phyloP scores from a whole-genome alignment of 2,329 filamentous ascomycete genomes.

The Fusarium coicis region DNA sequence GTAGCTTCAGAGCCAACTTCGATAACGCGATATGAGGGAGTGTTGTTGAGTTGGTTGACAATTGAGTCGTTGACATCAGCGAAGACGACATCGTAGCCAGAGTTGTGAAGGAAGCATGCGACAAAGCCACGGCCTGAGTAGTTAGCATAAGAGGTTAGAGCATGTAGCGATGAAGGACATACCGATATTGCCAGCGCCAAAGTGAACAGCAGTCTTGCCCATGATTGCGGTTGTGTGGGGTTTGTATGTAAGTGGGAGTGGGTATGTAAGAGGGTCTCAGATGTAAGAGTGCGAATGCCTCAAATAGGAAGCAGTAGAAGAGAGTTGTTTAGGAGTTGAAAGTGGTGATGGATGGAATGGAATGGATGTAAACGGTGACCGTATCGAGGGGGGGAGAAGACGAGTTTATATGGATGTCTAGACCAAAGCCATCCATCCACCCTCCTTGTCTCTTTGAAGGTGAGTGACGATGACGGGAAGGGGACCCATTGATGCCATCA shows the following conservation, averaged over 20 bases:
- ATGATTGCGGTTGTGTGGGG: conserved; percentile 49
- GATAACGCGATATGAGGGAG: conserved; percentile 86
- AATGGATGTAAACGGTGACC: conserved; percentile 30
- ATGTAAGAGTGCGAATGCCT: background rate
- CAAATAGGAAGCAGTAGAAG: background rate
- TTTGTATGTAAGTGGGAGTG: conserved; percentile 15
- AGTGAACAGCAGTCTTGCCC: conserved; percentile 79
- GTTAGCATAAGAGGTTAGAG: conserved; percentile 16
- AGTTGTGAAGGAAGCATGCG: conserved; percentile 92
- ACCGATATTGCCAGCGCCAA: conserved; percentile 88
- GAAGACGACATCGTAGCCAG: conserved; percentile 95
- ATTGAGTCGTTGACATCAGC: conserved; percentile 90
- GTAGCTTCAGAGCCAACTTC: conserved; percentile 90
- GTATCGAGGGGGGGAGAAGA: conserved; percentile 28
- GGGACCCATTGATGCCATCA: conserved; percentile 27
- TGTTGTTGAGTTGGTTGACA: conserved; percentile 81
- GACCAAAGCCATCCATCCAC: conserved; percentile 23
- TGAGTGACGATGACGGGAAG: conserved; percentile 24
- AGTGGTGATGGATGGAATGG: background rate
- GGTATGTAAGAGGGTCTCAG: background rate
- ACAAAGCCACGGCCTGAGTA: conserved; percentile 77
- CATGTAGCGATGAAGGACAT: conserved; percentile 44
- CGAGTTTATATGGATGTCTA: conserved; percentile 38
- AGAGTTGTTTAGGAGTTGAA: background rate
- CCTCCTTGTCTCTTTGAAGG: background rate